phyloP scores from a whole-genome alignment of 108 stramenopile genomes.

The Nitzschia sp. region DNA sequence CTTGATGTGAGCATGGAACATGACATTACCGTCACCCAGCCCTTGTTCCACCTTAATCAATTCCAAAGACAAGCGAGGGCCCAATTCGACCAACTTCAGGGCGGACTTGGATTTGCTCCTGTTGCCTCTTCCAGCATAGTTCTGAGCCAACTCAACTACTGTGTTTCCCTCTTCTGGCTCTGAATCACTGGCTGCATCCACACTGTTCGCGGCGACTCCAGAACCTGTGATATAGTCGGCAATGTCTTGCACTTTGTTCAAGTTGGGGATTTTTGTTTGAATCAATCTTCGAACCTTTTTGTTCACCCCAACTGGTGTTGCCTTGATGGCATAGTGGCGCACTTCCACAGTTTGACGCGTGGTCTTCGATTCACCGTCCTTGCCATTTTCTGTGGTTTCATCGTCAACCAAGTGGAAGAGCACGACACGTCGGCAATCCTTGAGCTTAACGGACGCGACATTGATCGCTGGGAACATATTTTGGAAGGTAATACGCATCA shows the following conservation, averaged over 20 bases:
- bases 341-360: slow-evolving; percentile 74
- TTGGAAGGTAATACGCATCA: slow-evolving; percentile 97
- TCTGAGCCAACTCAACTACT: slow-evolving; percentile 78
- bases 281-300: slow-evolving; percentile 88
- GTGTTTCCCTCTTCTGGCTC: slow-evolving; percentile 87
- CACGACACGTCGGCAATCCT: slow-evolving; percentile 94
- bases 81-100: slow-evolving; percentile 94
- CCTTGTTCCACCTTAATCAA: slow-evolving; percentile 95
- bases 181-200: slow-evolving; percentile 72
- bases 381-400: background rate
- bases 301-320: slow-evolving; percentile 92
- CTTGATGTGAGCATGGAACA: slow-evolving; percentile 92
- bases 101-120: slow-evolving; percentile 79
- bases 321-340: slow-evolving; percentile 96
- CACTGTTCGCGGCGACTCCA: slow-evolving; percentile 39
- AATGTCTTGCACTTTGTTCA: slow-evolving; percentile 90
- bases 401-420: slow-evolving; percentile 83
- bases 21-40: slow-evolving; percentile 90
- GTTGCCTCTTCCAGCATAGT: slow-evolving; percentile 83
- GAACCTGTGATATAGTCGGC: slow-evolving; percentile 90
- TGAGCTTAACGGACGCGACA: slow-evolving; percentile 89
- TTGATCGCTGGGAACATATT: slow-evolving; percentile 99
- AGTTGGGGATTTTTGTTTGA: slow-evolving; percentile 91
- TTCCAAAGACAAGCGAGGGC: slow-evolving; percentile 88
- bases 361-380: slow-evolving; percentile 43